Conservation (phyloP, 345 rosid genomes). For the Erysimum cheiranthoides region DNA sequence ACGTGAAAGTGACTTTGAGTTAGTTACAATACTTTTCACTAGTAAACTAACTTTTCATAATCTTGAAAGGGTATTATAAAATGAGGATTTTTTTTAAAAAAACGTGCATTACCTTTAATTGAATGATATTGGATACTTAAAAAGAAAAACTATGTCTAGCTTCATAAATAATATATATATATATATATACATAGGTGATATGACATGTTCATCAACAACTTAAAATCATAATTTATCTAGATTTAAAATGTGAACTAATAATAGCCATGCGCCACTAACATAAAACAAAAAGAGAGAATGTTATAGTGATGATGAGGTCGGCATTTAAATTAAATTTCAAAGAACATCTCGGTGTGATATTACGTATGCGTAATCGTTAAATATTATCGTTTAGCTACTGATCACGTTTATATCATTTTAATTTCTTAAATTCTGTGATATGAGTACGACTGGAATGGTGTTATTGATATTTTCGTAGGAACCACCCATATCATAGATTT, state of each 20-base stretch:
- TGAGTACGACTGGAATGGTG: background rate
- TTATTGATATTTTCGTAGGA: slow-evolving; percentile 12
- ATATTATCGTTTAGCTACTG: background rate
- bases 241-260: slow-evolving; percentile 3
- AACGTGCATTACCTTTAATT: background rate
- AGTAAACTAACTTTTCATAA: too few relatives aligned
- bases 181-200: too few relatives aligned
- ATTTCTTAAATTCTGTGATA: background rate
- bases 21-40: too few relatives aligned
- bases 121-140: background rate
- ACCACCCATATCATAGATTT: background rate
- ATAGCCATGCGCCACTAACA: background rate
- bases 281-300: background rate
- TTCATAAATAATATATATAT: too few relatives aligned
- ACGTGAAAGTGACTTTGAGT: too few relatives aligned
- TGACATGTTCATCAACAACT: slow-evolving; percentile 13
- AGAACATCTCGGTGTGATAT: slow-evolving; percentile 5
- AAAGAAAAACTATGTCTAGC: background rate
- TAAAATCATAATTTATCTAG: background rate
- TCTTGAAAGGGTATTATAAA: too few relatives aligned
- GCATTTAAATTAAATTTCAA: background rate
- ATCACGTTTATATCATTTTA: slow-evolving; percentile 25
- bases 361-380: slow-evolving; percentile 27
- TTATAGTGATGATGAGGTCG: slow-evolving; percentile 21
- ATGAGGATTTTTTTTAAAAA: background rate